Percentiles rank a stretch among this genome's conserved stretches.
Conservation (phyloP, 2,329 filamentous ascomycete genomes). For the Harringtonia aguacate region DNA sequence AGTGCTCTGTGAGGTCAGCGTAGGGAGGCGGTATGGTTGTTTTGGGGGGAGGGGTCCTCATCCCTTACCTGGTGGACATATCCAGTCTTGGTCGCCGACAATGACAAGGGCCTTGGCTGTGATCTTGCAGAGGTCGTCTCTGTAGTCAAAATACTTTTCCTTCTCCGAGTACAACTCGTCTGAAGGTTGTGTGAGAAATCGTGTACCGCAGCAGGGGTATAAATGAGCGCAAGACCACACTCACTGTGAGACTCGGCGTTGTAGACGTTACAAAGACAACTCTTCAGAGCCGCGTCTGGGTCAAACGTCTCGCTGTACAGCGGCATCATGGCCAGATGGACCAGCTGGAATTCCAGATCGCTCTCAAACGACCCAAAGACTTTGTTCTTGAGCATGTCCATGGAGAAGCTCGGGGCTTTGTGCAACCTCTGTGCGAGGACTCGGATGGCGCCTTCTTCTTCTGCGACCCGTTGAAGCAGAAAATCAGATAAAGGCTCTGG, state of each 20-base stretch:
- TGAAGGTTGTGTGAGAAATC: constrained; percentile 4
- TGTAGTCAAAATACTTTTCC: constrained; percentile 28
- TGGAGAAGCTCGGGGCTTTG: constrained; percentile 23
- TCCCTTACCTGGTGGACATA: constrained; percentile 22
- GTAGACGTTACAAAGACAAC: constrained; percentile 19
- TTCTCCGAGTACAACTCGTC: constrained; percentile 23
- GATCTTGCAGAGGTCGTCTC: constrained; percentile 17
- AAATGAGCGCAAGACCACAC: not conserved
- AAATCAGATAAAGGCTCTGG: not conserved
- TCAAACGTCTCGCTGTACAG: constrained; percentile 25
- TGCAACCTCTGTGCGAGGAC: constrained; percentile 19
- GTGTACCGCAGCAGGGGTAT: no score
- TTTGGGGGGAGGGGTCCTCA: not conserved
- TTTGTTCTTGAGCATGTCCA: constrained; percentile 24
- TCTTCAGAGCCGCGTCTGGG: constrained; percentile 19
- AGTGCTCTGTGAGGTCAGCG: constrained; percentile 21
- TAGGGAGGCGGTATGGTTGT: no score
- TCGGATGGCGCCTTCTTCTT: constrained; percentile 23
- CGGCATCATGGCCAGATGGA: constrained; percentile 25
- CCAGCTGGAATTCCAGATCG: constrained; percentile 25
- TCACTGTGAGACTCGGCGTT: constrained; percentile 25
- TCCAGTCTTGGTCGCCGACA: constrained; percentile 27
- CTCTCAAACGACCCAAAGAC: constrained; percentile 25
- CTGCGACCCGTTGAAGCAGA: not conserved
- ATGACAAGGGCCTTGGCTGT: constrained; percentile 24